Base-by-base conservation (phyloP, 768 basidiomycete species). In the Podaxis sp. region DNA sequence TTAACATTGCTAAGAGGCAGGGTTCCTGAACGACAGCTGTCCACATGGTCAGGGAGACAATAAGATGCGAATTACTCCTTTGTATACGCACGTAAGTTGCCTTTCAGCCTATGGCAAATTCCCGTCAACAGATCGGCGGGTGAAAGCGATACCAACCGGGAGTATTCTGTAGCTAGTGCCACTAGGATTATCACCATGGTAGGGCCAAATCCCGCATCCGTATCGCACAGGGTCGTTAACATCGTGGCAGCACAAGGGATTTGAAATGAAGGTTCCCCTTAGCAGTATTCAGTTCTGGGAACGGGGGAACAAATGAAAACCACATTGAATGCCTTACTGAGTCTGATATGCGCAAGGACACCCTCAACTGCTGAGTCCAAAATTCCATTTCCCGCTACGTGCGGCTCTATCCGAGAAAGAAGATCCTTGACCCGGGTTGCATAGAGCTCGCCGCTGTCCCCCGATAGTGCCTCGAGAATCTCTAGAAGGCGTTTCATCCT, bases 11-110 rank as follows among this genome's bases (percentile, higher is more conserved):
- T 36, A 93, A 70, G 33, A 94, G 73, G 63, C 85, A 85, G 3
- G 85, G 85, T 62, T 94, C 92, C 69, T 90, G 89, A 7, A 93
- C 83, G 29, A 87, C 77, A 37, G 82, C 91, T 93, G 64, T n/a
- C 50, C 38, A 38, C 52, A 59, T 66, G 49, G 64, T 61, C 25
- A 65, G 49, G 25, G 38, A 29, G 9, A 41, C 5, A 47, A 27
- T 57, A 60, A 47, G 51, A 55, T 38, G 58, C 13, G 19, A 12
- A 50, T 22, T 6, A 54, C 8, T 27, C 17, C 17, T 19, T 6
- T 47, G 29, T 38, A 37, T 24, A 65, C 64, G 47, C 46, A 71
- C 68, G 54, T 9, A 64, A 57, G 55, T 67, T 72, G 9, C 62
- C 55, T 51, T 65, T 67, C 37, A 76, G 61, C 43, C 68, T 70